phyloP scores from a whole-genome alignment of 1,139 yeast genomes.

The Debaryomyces coudertii region DNA sequence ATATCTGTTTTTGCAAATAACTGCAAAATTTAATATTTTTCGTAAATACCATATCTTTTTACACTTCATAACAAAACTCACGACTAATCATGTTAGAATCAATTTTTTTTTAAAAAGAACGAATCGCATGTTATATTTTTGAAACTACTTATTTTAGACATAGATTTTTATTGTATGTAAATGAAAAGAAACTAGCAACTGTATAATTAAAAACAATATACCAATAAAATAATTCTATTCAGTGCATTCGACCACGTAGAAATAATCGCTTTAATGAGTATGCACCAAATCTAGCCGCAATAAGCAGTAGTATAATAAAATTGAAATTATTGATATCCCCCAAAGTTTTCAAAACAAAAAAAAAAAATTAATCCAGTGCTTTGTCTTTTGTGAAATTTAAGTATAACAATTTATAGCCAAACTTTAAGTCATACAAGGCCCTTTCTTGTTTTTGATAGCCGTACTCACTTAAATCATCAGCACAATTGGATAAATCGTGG shows the following conservation, averaged over 20 bases:
- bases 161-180: too few relatives aligned
- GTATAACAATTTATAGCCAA: constrained; percentile 51
- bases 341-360: constrained; percentile 10
- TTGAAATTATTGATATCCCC: constrained; percentile 15
- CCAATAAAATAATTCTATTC: constrained; percentile 2
- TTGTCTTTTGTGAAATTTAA: constrained; percentile 41
- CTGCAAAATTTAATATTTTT: too few relatives aligned
- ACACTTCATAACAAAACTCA: too few relatives aligned
- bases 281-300: neutral
- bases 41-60: too few relatives aligned
- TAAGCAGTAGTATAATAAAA: neutral
- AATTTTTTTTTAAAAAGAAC: too few relatives aligned
- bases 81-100: too few relatives aligned
- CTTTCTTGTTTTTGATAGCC: constrained; percentile 70
- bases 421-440: constrained; percentile 67
- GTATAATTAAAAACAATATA: constrained; percentile 7
- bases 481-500: constrained; percentile 36
- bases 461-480: constrained; percentile 35
- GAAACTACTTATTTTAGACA: too few relatives aligned
- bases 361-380: neutral
- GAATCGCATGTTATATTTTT: too few relatives aligned
- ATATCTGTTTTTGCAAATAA: too few relatives aligned
- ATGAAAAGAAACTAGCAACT: too few relatives aligned
- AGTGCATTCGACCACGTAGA: constrained; percentile 11
- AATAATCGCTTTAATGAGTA: neutral